Base-by-base conservation (phyloP, 768 basidiomycete species). In the Agrocybe pediades region DNA sequence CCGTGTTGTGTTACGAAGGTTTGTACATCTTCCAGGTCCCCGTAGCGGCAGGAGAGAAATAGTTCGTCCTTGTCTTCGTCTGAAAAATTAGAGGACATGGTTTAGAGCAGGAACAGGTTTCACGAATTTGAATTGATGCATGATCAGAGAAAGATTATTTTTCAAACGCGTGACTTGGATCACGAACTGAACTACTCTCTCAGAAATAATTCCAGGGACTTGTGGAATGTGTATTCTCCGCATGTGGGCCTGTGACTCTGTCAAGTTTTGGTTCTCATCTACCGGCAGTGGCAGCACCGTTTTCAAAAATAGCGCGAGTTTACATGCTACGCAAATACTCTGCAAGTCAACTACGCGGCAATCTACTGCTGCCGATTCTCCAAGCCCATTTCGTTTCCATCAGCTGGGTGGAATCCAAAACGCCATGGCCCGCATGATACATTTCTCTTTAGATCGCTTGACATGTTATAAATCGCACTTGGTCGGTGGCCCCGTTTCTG, bases 31-130 rank as follows among this genome's bases (percentile, higher is more conserved):
- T 88, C 83, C 51, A 92, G 71, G 58, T 96, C 94, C 36, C 95
- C 95, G 68, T 93, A 96, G 67, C 95, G 83, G 67, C 89, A 89
- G 19, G 89, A 80, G 5, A 95, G 84, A 11, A 98, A 74, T 45
- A 95, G 67, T 2, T 96, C 91, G 40, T 91, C 84, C 26, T 71
- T 72, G 20, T 88, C 82, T 45, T 86, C 84, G 43, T 73, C 70
- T 29, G 77, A 71, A 45, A 72, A 73, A 49, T 64, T 56, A 57
- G 51, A 48, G 43, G 64, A 57, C 65, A 66, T 66, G 51, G 52
- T 55, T 52, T 55, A 46, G 54, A 61, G 55, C 53, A 46, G 20
- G 49, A 29, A 26, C 33, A 25, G 25, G 23, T 50, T 58, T 33
- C 17, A 29, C 36, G 46, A 46, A 44, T 47, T 54, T 55, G 39